A percentile compares a stretch with the other conserved stretches of the same genome.
phyloP scores from a whole-genome alignment of 1,284 basidiomycete genomes.

The Marasmius tenuissimus region DNA sequence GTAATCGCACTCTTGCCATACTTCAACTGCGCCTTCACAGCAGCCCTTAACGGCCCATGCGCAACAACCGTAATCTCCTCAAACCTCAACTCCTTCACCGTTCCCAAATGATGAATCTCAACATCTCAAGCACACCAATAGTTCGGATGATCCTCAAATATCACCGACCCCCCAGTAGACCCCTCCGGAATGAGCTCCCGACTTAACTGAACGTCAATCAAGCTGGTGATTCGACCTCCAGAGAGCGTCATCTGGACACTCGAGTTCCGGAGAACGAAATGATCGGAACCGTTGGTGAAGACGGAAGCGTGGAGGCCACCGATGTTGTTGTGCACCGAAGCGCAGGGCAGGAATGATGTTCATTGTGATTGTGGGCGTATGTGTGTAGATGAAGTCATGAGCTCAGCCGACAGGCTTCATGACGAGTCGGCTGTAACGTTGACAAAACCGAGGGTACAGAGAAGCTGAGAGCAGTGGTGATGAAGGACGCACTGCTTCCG shows the following conservation, averaged over 20 bases:
- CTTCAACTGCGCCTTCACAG: conserved; percentile 69
- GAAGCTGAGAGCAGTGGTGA: too few relatives aligned
- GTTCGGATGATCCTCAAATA: conserved; percentile 87
- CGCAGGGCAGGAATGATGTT: too few relatives aligned
- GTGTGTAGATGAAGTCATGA: too few relatives aligned
- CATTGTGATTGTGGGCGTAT: too few relatives aligned
- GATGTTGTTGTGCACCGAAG: conserved; percentile 4
- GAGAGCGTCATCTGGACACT: conserved; percentile 75
- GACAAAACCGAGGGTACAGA: too few relatives aligned
- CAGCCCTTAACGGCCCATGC: conserved; percentile 80
- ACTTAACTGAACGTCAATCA: conserved; percentile 74
- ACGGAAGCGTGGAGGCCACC: conserved; percentile 32
- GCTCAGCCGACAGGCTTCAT: too few relatives aligned
- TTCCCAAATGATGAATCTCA: conserved; percentile 94
- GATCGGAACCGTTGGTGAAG: conserved; percentile 58
- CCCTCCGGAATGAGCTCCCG: conserved; percentile 82
- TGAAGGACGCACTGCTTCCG: too few relatives aligned
- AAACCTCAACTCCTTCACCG: conserved; percentile 74
- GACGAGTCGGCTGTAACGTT: too few relatives aligned
- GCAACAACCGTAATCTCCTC: conserved; percentile 70
- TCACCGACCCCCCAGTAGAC: conserved; percentile 79
- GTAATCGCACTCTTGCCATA: conserved; percentile 79
- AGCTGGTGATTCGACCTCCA: conserved; percentile 79
- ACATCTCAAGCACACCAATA: conserved; percentile 93
- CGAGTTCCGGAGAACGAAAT: conserved; percentile 73